A percentile compares a stretch with the other conserved stretches of the same genome.
These are phyloP conservation scores for Ulmus americana DNA, from an alignment of 331 rosid species.

Conservation along the genomic window DNA sequence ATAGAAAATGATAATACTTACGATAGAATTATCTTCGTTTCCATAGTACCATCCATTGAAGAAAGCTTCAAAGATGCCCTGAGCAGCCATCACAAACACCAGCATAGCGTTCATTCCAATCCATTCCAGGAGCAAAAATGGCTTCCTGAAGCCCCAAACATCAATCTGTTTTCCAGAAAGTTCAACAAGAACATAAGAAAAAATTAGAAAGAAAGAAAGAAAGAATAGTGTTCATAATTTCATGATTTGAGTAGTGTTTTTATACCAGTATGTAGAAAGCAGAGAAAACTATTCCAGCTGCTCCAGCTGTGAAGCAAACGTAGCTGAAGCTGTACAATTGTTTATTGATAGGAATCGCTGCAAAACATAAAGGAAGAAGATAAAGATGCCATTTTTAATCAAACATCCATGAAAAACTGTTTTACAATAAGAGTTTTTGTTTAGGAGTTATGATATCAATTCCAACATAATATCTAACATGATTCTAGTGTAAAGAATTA, in stretches of 20 bases:
- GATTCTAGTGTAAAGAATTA: too few species aligned
- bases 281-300: constrained; percentile 79
- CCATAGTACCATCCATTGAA: constrained; percentile 79
- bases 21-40: constrained; percentile 41
- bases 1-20: constrained; percentile 22
- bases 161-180: constrained; percentile 50
- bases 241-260: not conserved
- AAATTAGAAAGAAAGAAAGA: not conserved
- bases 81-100: constrained; percentile 82
- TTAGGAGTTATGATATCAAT: too few species aligned
- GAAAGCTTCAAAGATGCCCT: constrained; percentile 82
- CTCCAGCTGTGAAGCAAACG: constrained; percentile 84
- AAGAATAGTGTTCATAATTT: too few species aligned
- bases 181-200: not conserved
- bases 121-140: constrained; percentile 80
- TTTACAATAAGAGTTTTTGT: too few species aligned
- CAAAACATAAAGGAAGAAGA: constrained; percentile 1
- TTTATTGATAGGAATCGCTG: constrained; percentile 90
- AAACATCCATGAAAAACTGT: not conserved
- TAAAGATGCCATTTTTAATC: not conserved
- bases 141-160: constrained; percentile 64
- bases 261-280: constrained; percentile 63
- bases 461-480: too few species aligned
- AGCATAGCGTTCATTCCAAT: constrained; percentile 96
- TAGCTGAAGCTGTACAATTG: constrained; percentile 90